Evolutionary conservation across 2,329 filamentous ascomycete genomes (phyloP).

Genomic region (Colletotrichum phormii): DNA sequence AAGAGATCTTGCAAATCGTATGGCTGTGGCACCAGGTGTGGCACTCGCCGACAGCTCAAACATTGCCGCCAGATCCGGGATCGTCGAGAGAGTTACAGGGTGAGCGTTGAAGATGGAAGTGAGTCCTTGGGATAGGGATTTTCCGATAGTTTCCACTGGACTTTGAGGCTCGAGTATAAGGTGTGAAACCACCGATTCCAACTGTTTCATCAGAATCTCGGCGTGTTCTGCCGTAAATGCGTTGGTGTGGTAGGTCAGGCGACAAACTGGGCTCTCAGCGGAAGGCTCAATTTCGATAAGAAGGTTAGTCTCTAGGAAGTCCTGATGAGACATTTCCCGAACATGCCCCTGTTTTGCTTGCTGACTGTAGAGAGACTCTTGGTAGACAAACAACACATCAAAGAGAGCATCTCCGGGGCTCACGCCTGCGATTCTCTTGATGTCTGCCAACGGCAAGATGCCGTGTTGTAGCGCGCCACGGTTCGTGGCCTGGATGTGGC

Average conservation of each 20-base stretch:
- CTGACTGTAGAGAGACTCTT: conserved; percentile 72
- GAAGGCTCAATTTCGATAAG: conserved; percentile 81
- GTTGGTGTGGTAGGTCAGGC: conserved; percentile 60
- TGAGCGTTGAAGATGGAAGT: conserved; percentile 63
- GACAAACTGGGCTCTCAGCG: conserved; percentile 52
- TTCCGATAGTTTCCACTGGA: conserved; percentile 36
- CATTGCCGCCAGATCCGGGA: conserved; percentile 59
- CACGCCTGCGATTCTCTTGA: conserved; percentile 71
- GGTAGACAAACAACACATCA: conserved; percentile 85
- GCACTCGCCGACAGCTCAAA: conserved; percentile 65
- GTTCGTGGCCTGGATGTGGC: conserved; percentile 73
- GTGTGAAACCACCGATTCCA: conserved; percentile 62
- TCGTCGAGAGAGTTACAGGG: conserved; percentile 46
- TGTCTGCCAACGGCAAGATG: conserved; percentile 73
- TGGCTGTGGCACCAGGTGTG: conserved; percentile 67
- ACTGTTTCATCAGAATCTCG: conserved; percentile 67
- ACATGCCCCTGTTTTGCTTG: conserved; percentile 50
- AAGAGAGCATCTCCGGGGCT: conserved; percentile 72
- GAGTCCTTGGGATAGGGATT: conserved; percentile 44
- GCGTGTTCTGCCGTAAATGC: conserved; percentile 67
- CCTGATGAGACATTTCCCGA: conserved; percentile 68
- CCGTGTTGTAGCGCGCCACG: conserved; percentile 74
- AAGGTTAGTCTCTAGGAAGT: conserved; percentile 81
- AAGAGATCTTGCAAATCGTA: conserved; percentile 71
- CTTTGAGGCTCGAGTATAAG: conserved; percentile 39